Percentiles rank a stretch among this genome's conserved stretches.
Evolutionary conservation across 371 early-diverging fungal genomes (phyloP).

Genomic region (Saksenaea vasiformis): DNA sequence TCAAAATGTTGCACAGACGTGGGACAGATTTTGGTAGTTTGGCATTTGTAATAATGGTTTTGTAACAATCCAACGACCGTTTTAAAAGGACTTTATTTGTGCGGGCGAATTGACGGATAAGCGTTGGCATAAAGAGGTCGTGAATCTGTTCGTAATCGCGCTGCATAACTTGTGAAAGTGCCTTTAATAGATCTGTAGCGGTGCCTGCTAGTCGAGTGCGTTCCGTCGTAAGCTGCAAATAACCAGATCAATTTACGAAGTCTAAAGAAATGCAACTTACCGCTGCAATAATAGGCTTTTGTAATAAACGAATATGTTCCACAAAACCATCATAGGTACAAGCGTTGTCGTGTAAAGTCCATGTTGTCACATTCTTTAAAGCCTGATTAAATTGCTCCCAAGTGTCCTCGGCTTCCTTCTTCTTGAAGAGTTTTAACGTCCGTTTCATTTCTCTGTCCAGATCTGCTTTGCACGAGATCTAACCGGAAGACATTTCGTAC

Average conservation of each 20-base stretch:
- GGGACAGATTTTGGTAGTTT: slow-evolving; percentile 38
- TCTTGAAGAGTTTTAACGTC: slow-evolving; percentile 21
- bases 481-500: not conserved
- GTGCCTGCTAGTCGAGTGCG: slow-evolving; percentile 55
- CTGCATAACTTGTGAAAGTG: slow-evolving; percentile 43
- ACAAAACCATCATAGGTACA: slow-evolving; percentile 29
- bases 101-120: slow-evolving; percentile 54
- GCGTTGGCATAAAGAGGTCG: slow-evolving; percentile 43
- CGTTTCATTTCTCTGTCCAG: slow-evolving; percentile 42
- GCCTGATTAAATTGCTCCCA: slow-evolving; percentile 40
- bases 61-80: slow-evolving; percentile 43
- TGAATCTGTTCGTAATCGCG: slow-evolving; percentile 46
- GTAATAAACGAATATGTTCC: slow-evolving; percentile 32
- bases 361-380: slow-evolving; percentile 28
- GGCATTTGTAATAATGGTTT: slow-evolving; percentile 38
- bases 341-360: slow-evolving; percentile 26
- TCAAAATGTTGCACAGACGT: slow-evolving; percentile 30
- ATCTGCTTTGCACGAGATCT: slow-evolving; percentile 33
- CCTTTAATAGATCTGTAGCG: slow-evolving; percentile 52
- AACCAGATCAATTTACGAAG: not conserved
- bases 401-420: slow-evolving; percentile 42
- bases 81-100: slow-evolving; percentile 58
- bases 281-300: slow-evolving; percentile 30
- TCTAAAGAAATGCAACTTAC: slow-evolving; percentile 16
- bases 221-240: slow-evolving; percentile 51